Base-by-base conservation (phyloP, 139 green algal species). In the Medakamo hakoo region DNA sequence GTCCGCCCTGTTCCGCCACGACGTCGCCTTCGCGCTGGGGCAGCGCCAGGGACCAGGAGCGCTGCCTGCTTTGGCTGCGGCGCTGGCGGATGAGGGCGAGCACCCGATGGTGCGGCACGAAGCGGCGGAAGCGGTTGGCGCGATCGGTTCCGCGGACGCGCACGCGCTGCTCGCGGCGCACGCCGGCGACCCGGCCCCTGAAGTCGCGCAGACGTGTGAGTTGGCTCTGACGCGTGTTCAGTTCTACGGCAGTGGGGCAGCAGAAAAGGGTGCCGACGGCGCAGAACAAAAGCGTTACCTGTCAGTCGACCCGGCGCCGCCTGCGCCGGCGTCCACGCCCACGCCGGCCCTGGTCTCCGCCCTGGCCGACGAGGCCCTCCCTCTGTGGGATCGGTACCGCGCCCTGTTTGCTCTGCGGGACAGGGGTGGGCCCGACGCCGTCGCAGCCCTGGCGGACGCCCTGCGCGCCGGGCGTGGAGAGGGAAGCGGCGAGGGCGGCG, bases 331-430 rank as follows among this genome's bases (percentile, higher is more conserved):
- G 4, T 66, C 48, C 61, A 86, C 76, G 2, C 80, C 85, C 26
- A 69, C 68, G 1, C 69, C 77, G 26, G 58, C 84, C 65, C 80
- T 96, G 30, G 25, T 60, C 22, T 27, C 21, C 1, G 59, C 71
- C 27, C 64, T 97, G 49, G 60, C 96, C 31, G 75, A 95, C 62
- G 86, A 94, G 56, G 22, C 63, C 4, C 64, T 32, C 9, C 71
- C 72, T 40, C 89, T 97, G 70, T 97, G 89, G 63, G 78, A 92
- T 29, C 77, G 82, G 40, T 99, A 99, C 62, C 71, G 73, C 3
- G 93, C 93, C 28, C 75, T 99, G 62, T 99, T 99, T 82, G 91
- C 84, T 4, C 83, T 98, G 69, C 82, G 93, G 27, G 95, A 98
- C 71, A 71, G 74, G 31, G 89, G 92, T 16, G 87, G 87, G 21